These are phyloP conservation scores for Chlorophyllum brunneum DNA, from an alignment of 768 basidiomycete species.

Conservation along the genomic window DNA sequence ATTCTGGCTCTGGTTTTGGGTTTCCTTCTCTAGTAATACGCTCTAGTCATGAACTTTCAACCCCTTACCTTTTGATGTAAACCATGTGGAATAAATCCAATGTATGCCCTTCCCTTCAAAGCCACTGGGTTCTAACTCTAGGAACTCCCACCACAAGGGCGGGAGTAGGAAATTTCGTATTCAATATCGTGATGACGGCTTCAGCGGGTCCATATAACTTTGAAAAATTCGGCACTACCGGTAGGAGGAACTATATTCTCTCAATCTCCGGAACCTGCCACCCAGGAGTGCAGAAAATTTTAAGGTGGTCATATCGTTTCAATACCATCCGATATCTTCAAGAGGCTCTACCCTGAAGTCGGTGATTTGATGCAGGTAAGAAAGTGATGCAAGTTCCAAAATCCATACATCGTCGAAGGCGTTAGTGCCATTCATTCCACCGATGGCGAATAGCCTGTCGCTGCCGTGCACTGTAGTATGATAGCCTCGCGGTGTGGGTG, in stretches of 20 bases:
- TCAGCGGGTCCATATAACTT: too few relatives aligned
- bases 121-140: too few relatives aligned
- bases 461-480: conserved; percentile 81
- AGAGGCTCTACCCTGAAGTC: conserved; percentile 56
- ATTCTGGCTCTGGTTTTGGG: not conserved
- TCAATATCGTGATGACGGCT: too few relatives aligned
- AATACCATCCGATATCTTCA: not conserved
- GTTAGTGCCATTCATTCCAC: conserved; percentile 81
- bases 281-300: too few relatives aligned
- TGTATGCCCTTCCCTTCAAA: too few relatives aligned
- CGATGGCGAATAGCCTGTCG: conserved; percentile 80
- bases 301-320: too few relatives aligned
- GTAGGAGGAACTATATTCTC: too few relatives aligned
- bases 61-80: not conserved
- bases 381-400: conserved; percentile 81
- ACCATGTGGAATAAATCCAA: not conserved
- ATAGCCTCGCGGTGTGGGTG: conserved; percentile 80
- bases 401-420: conserved; percentile 84
- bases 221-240: too few relatives aligned
- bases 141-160: too few relatives aligned
- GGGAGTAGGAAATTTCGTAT: too few relatives aligned
- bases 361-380: conserved; percentile 88
- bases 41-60: too few relatives aligned
- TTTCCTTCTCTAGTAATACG: not conserved
- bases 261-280: too few relatives aligned